Evolutionary conservation across 768 basidiomycete genomes (phyloP).

Genomic region (Heimioporus sp.): DNA sequence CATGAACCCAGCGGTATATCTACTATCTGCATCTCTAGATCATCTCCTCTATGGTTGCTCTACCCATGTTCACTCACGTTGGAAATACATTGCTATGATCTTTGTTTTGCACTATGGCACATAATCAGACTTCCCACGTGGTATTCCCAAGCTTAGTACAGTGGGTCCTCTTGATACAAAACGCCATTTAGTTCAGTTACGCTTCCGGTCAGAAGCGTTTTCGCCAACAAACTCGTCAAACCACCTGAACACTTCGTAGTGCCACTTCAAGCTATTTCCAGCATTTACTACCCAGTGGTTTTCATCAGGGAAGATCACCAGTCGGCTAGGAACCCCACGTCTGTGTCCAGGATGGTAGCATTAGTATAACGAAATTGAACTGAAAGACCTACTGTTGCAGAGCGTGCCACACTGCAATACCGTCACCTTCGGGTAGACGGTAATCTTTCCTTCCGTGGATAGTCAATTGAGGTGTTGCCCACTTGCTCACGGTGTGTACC

Average conservation of each 20-base stretch:
- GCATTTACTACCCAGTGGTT: conserved; percentile 91
- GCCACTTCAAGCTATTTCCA: conserved; percentile 90
- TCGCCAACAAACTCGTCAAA: conserved; percentile 65
- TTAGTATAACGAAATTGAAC: neutral
- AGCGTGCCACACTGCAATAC: conserved; percentile 82
- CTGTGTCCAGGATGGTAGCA: conserved; percentile 33
- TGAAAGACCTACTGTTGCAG: conserved; percentile 65
- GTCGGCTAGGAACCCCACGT: conserved; percentile 65
- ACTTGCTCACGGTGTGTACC: conserved; percentile 75
- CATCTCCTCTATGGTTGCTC: conserved; percentile 7
- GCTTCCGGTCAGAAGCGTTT: conserved; percentile 2
- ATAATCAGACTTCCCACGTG: neutral
- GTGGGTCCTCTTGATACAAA: neutral
- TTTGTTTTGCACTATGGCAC: conserved; percentile 1
- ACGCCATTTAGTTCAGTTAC: conserved; percentile 7
- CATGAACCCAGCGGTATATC: conserved; percentile 3
- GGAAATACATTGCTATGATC: conserved; percentile 9
- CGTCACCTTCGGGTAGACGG: conserved; percentile 81
- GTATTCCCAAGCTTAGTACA: neutral
- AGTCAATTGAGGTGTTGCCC: conserved; percentile 81
- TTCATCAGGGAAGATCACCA: conserved; percentile 86
- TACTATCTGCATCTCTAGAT: neutral
- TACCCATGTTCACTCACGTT: conserved; percentile 1
- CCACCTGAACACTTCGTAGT: conserved; percentile 92
- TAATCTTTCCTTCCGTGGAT: conserved; percentile 91